Base-by-base conservation (phyloP, 2,329 filamentous ascomycete genomes). In the Cordyceps cateniannulata region DNA sequence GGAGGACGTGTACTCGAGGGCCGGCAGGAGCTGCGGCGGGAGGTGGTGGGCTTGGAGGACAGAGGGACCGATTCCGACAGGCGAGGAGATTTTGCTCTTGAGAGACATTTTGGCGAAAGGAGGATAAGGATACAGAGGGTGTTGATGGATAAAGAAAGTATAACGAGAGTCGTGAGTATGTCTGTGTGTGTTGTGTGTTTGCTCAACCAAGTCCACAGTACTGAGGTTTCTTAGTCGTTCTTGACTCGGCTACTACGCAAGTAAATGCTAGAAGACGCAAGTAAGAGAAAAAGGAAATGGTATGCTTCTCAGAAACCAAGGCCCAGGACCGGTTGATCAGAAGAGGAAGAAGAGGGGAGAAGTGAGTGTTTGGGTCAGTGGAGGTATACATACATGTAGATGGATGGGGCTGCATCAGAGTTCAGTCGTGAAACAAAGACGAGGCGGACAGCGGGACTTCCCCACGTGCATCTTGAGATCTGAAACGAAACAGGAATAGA, bases 51-150 rank as follows among this genome's bases (percentile, higher is more conserved):
- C 75, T 66, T 86, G 81, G 62, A 85, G 79, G 59, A 87, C 75
- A 22, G 84, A 86, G 47, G 76, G 74, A 20, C 84, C 84, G 29
- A 85, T 84, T 75, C 87, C 85, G 61, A 88, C 78, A 16, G 85
- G 85, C 54, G 83, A 80, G 1, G 85, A 87, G 66, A 87, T 87
- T 61, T 74, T 76, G 60, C 78, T 74, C 72, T 85, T 3, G 40
- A 62, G 35, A 38, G 38, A 51, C 32, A n/a, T 42, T 22, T 14
- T 42, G 12, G n/a, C 8, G 20, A 24, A 9, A 52, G 16, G 52
- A 29, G 48, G 44, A 40, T 22, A 58, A 50, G 38, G 18, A 58
- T 55, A 44, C 35, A 32, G 14, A 40, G 25, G 5, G 24, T 44
- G 45, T 29, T 48, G 16, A 45, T 35, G 61, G 49, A 56, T 50